Evolutionary conservation across 768 basidiomycete genomes (phyloP).

Genomic region (Pleurotus tuber-regium): DNA sequence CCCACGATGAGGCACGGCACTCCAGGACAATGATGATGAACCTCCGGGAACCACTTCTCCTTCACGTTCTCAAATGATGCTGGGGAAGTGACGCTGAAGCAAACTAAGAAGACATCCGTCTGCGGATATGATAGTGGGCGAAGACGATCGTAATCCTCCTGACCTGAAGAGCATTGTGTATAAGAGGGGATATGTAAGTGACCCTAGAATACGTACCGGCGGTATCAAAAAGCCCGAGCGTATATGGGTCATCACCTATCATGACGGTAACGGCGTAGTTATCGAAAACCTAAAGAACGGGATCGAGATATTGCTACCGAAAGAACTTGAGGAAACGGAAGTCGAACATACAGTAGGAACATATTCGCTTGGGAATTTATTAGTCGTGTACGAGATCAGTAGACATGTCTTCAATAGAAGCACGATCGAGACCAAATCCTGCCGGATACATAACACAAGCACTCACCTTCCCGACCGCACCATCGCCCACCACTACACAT

Average conservation of each 20-base stretch:
- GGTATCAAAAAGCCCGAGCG: conserved; percentile 97
- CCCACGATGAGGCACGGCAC: conserved; percentile 99
- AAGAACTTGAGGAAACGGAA: conserved; percentile 22
- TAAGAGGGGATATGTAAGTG: conserved; percentile 1
- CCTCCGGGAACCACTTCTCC: conserved; percentile 99
- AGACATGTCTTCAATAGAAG: conserved; percentile 73
- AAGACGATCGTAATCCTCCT: conserved; percentile 99
- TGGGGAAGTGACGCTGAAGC: conserved; percentile 98
- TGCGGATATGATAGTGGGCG: conserved; percentile 99
- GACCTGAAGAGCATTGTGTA: conserved; percentile 50
- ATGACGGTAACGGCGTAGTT: conserved; percentile 99
- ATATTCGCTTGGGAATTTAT: conserved; percentile 99
- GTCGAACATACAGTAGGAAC: conserved; percentile 83
- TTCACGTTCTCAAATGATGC: conserved; percentile 99
- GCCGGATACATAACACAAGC: conserved; percentile 8
- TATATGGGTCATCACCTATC: conserved; percentile 99
- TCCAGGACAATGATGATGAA: conserved; percentile 98
- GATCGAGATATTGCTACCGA: conserved; percentile 13
- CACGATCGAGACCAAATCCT: conserved; percentile 1
- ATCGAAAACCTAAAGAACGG: conserved; percentile 72
- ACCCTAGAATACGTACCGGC: conserved; percentile 68
- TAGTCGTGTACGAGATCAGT: conserved; percentile 95
- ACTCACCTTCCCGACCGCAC: conserved; percentile 96
- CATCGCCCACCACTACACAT: conserved; percentile 96
- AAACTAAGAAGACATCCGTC: conserved; percentile 99